Conservation (phyloP, 768 basidiomycete species). For the Russula griseocarnosa region DNA sequence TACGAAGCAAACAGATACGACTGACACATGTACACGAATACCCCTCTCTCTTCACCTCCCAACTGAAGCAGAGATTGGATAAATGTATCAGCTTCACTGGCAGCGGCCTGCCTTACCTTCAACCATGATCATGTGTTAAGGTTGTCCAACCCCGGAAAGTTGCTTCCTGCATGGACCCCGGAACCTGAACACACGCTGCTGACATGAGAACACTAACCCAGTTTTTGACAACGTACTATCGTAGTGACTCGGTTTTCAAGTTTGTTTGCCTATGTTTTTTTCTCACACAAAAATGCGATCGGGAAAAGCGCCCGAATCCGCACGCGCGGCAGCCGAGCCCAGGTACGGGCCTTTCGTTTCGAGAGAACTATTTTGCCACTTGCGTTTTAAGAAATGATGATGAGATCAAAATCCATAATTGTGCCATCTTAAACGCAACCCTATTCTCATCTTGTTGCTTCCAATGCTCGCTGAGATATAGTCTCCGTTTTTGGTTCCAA, state of each 20-base stretch:
- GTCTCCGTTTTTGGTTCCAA: not conserved
- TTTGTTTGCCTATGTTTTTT: no score
- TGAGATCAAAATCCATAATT: not conserved
- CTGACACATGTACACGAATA: not conserved
- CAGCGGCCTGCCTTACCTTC: no score
- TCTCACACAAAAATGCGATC: no score
- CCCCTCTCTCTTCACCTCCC: no score
- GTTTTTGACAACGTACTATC: not conserved
- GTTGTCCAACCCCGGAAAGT: not conserved
- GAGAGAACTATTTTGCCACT: no score
- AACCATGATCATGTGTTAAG: not conserved
- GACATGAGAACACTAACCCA: not conserved
- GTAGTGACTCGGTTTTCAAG: no score
- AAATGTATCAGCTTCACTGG: no score
- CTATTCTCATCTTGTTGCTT: not conserved
- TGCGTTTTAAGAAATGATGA: no score
- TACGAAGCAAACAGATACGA: not conserved
- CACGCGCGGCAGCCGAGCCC: no score
- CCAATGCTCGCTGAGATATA: slow-evolving; percentile 6
- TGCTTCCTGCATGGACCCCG: not conserved
- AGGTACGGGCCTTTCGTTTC: no score
- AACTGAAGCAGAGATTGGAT: no score
- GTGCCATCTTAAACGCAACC: slow-evolving; percentile 7
- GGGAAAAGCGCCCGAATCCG: not conserved
- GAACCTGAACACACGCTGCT: slow-evolving; percentile 3